Percentiles rank a stretch among this genome's conserved stretches.
These are phyloP conservation scores for Scleroderma citrinum DNA, from an alignment of 768 basidiomycete genomes.

Conservation along the genomic window DNA sequence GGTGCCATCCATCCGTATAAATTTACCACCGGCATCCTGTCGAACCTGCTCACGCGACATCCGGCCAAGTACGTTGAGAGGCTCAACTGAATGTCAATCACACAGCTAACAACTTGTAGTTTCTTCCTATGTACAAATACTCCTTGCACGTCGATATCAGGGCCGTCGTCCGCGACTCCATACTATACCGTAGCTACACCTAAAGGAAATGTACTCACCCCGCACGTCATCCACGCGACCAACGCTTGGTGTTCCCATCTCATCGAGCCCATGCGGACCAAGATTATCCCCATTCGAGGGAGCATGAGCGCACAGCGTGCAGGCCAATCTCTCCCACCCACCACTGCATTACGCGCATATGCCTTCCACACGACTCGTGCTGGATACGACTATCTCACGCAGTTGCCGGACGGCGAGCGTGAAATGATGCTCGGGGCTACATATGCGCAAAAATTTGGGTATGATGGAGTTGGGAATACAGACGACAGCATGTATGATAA, in stretches of 20 bases:
- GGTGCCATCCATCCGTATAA: conserved; percentile 69
- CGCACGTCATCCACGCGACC: conserved; percentile 76
- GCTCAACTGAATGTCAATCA: neutral
- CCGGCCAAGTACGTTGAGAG: conserved; percentile 36
- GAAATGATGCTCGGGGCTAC: conserved; percentile 66
- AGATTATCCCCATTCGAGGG: conserved; percentile 56
- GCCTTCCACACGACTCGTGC: conserved; percentile 44
- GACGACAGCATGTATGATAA: conserved; percentile 34
- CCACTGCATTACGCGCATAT: conserved; percentile 45
- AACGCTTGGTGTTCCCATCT: conserved; percentile 80
- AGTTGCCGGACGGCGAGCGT: conserved; percentile 38
- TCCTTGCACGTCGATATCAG: conserved; percentile 50
- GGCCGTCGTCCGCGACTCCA: conserved; percentile 18
- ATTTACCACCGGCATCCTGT: conserved; percentile 57
- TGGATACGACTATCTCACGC: conserved; percentile 65
- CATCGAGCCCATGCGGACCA: conserved; percentile 53
- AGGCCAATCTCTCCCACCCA: conserved; percentile 29
- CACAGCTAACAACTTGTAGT: conserved; percentile 26
- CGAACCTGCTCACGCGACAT: conserved; percentile 44
- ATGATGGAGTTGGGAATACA: conserved; percentile 32
- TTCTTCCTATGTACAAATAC: conserved; percentile 56
- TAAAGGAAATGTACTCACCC: conserved; percentile 48
- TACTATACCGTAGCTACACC: conserved; percentile 57
- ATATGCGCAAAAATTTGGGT: conserved; percentile 29
- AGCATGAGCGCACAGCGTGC: conserved; percentile 63